Base-by-base conservation (phyloP, 2,329 filamentous ascomycete species). In the Ilyonectria destructans region DNA sequence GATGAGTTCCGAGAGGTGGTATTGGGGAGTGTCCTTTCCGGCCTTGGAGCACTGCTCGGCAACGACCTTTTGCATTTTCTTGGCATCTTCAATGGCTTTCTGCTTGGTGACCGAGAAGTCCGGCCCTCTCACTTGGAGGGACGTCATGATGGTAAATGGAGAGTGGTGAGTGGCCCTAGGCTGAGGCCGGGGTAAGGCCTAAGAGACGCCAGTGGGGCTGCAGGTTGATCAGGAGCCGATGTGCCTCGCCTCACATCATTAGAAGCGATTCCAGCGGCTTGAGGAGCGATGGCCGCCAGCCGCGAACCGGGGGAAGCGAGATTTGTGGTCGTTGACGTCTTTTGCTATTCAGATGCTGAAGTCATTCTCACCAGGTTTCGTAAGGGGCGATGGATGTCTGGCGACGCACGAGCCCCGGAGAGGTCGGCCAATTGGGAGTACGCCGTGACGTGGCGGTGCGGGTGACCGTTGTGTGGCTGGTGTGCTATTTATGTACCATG, bases 1-100 rank as follows among this genome's bases (percentile, higher is more conserved):
- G 72, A 93, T 93, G 62, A 94, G 84, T 79, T 94, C 92, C 13
- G 88, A 85, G 40, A 94, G 89, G n/a, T 87, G 86, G 72, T 93
- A 94, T 15, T 86, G 86, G 1, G 92, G 92, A 5, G 88, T 84
- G 29, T 89, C 86, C 65, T 89, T 88, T 45, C 89, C 88, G 35
- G 84, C 82, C 64, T 88, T 89, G 63, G 85, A 84, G 71, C 90
- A 91, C 67, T 89, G 85, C 71, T 92, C 90, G 55, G 88, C 82
- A 31, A 93, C 89, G 2, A 87, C 81, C 54, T 85, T 84, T 79
- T 92, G 89, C 90, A 93, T 92, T 73, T 91, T 89, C 72, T 87
- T 87, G 35, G 92, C 92, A 86, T 93, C 91, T 77, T 93, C 88
- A 35, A 91, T 82, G 58, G 90, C 90, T 77, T 89, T 89, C 71